Evolutionary conservation across 768 basidiomycete species (phyloP).

Genomic region (Psilocybe tampanensis): DNA sequence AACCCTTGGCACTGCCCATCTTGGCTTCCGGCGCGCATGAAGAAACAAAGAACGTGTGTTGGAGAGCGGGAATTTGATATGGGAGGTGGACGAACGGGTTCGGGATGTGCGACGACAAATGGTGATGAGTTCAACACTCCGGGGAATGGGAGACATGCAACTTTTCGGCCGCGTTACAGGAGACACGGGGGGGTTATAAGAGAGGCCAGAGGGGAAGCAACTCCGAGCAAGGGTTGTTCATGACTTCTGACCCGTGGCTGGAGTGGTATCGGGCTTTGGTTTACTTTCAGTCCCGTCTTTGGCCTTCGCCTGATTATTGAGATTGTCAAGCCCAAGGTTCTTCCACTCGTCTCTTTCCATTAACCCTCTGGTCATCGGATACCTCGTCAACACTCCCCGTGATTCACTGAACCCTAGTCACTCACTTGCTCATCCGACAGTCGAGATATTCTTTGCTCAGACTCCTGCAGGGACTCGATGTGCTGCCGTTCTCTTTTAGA

Average conservation of each 20-base stretch:
- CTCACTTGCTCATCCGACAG: slow-evolving; percentile 88
- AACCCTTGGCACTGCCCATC: neutral
- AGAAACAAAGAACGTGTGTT: neutral
- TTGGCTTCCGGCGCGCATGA: neutral
- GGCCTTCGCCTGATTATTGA: slow-evolving; percentile 34
- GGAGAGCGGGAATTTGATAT: neutral
- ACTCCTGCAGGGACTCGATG: slow-evolving; percentile 74
- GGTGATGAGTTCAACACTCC: neutral
- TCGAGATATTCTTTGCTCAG: slow-evolving; percentile 81
- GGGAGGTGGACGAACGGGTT: neutral
- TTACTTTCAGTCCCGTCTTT: slow-evolving; percentile 2
- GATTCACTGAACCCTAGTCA: slow-evolving; percentile 8
- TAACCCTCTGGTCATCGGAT: slow-evolving; percentile 57
- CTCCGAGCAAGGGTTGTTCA: neutral
- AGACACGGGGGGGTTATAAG: neutral
- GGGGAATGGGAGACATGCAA: neutral
- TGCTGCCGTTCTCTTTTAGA: slow-evolving; percentile 67
- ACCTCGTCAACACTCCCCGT: neutral
- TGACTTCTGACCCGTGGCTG: slow-evolving; percentile 17
- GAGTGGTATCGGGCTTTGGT: slow-evolving; percentile 8
- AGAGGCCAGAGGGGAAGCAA: neutral
- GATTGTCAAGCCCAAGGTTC: slow-evolving; percentile 75
- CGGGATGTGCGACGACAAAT: neutral
- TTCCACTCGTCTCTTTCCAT: slow-evolving; percentile 89
- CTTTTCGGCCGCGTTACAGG: neutral